Evolutionary conservation across 2,329 filamentous ascomycete species (phyloP).

Genomic region (Plenodomus lindquistii): DNA sequence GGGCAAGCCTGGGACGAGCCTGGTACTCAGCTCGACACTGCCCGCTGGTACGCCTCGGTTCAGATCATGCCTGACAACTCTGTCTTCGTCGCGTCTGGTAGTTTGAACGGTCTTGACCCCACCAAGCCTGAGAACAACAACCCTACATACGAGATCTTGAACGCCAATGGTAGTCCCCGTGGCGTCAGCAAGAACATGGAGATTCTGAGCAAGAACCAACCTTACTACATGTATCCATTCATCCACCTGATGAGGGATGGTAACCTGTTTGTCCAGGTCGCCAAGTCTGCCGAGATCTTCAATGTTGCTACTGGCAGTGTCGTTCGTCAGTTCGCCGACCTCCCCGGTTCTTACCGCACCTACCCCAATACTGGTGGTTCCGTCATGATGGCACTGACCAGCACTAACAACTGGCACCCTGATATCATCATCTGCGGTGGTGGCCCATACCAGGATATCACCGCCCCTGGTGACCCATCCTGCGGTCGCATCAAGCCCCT

Average conservation of each 20-base stretch:
- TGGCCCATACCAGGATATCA: slow-evolving; percentile 63
- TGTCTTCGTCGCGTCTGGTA: slow-evolving; percentile 64
- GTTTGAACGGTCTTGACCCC: slow-evolving; percentile 62
- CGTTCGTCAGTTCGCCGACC: slow-evolving; percentile 54
- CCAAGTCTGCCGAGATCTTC: slow-evolving; percentile 62
- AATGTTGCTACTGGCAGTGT: slow-evolving; percentile 53
- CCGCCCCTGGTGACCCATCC: slow-evolving; percentile 61
- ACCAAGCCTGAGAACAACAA: slow-evolving; percentile 62
- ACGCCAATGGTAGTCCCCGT: slow-evolving; percentile 51
- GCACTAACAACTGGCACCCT: slow-evolving; percentile 56
- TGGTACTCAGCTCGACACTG: slow-evolving; percentile 57
- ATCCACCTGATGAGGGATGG: slow-evolving; percentile 62
- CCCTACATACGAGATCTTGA: slow-evolving; percentile 65
- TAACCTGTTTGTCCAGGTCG: slow-evolving; percentile 59
- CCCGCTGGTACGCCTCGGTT: slow-evolving; percentile 64
- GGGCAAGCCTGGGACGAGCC: slow-evolving; percentile 60
- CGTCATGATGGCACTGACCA: slow-evolving; percentile 59
- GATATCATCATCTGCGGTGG: slow-evolving; percentile 63
- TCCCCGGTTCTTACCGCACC: slow-evolving; percentile 61
- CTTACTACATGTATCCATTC: slow-evolving; percentile 69
- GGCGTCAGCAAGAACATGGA: slow-evolving; percentile 57
- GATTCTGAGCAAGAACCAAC: slow-evolving; percentile 61
- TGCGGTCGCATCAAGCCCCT: slow-evolving; percentile 62
- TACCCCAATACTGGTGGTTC: slow-evolving; percentile 65
- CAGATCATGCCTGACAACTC: slow-evolving; percentile 62